phyloP scores from a whole-genome alignment of 2,329 filamentous ascomycete genomes.

The Botrytis cinerea region DNA sequence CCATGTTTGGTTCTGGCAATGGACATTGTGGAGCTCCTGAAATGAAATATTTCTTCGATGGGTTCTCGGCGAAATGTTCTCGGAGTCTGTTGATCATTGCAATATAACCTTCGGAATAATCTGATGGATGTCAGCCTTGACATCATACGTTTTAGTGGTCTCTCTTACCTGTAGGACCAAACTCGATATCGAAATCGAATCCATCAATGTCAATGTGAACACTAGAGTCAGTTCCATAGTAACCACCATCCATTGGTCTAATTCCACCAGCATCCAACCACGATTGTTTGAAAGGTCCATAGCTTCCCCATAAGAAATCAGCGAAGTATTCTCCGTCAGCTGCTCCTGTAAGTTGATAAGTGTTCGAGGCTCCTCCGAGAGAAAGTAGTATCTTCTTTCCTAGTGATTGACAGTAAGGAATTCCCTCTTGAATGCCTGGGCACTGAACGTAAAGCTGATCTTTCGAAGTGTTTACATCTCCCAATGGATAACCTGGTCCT shows the following conservation, averaged over 20 bases:
- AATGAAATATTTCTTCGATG: conserved; percentile 39
- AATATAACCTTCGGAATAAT: conserved; percentile 37
- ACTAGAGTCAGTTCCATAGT: conserved; percentile 20
- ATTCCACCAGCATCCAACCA: conserved; percentile 41
- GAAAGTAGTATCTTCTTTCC: conserved; percentile 48
- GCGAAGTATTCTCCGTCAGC: conserved; percentile 44
- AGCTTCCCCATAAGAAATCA: conserved; percentile 46
- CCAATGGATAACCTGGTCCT: conserved; percentile 33
- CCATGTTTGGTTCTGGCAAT: conserved; percentile 40
- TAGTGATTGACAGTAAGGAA: conserved; percentile 45
- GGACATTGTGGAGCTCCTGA: conserved; percentile 41
- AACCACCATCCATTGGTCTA: conserved; percentile 37
- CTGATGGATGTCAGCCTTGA: conserved; percentile 29
- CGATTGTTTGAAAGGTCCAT: conserved; percentile 43
- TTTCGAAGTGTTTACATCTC: conserved; percentile 39
- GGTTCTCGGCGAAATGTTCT: conserved; percentile 30
- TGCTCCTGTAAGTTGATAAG: conserved; percentile 45
- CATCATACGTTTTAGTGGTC: too few species aligned
- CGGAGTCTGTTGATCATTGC: conserved; percentile 38
- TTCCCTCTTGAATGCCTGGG: conserved; percentile 42
- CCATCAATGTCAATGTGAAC: conserved; percentile 40
- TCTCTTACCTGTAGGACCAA: conserved; percentile 29
- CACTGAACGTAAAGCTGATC: conserved; percentile 43
- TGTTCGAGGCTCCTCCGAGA: conserved; percentile 41
- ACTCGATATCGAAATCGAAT: conserved; percentile 43